Evolutionary conservation across 176 grass and related monocot genomes (phyloP).

Genomic region (Aegilops tauschii): DNA sequence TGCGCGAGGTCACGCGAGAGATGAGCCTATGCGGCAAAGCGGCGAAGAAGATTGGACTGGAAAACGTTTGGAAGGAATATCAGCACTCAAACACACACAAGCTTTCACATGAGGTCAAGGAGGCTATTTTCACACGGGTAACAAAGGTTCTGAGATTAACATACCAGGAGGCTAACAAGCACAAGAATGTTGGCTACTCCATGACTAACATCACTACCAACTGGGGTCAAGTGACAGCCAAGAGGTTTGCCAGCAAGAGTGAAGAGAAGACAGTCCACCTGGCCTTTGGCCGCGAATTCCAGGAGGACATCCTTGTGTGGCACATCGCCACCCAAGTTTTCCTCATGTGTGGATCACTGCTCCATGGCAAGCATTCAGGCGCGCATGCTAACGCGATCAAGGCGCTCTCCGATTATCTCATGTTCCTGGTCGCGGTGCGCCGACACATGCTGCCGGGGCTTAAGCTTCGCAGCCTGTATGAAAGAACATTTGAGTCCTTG

Average conservation of each 20-base stretch:
- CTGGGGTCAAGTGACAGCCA: background rate
- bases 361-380: background rate
- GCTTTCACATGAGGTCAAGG: background rate
- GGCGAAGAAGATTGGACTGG: background rate
- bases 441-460: background rate
- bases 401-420: too few species aligned
- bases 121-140: background rate
- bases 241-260: too few species aligned
- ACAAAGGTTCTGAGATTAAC: background rate
- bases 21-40: fast-evolving
- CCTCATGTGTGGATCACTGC: background rate
- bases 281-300: background rate
- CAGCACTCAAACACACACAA: background rate
- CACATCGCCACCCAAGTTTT: background rate
- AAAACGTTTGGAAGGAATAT: background rate
- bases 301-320: background rate
- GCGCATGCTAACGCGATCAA: background rate
- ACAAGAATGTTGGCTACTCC: background rate
- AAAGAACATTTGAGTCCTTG: background rate
- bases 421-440: background rate
- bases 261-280: too few species aligned
- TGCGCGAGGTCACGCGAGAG: too few species aligned
- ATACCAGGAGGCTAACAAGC: background rate
- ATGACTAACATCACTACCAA: background rate
- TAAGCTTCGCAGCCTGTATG: background rate